Evolutionary conservation across 495 filamentous ascomycete species (phyloP).

Genomic region (Talaromyces ruber): DNA sequence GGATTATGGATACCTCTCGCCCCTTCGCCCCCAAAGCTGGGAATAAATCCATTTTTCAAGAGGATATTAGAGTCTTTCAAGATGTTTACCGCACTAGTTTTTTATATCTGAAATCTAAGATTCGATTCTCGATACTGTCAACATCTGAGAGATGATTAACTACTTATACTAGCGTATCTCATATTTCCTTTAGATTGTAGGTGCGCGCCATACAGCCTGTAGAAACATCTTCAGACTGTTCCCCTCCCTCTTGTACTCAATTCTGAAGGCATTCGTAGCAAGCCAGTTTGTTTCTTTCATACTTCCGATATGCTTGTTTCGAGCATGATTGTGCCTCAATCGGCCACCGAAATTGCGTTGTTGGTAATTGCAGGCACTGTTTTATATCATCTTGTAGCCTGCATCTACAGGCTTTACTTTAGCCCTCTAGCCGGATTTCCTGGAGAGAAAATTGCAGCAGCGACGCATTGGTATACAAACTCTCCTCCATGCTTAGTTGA

Average conservation of each 20-base stretch:
- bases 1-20: not conserved
- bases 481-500: not conserved
- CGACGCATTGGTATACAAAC: constrained; percentile 15
- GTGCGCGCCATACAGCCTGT: not conserved
- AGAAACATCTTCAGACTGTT: not conserved
- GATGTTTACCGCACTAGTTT: not conserved
- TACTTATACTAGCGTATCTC: not conserved
- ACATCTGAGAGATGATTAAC: not conserved
- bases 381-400: not conserved
- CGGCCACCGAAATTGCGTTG: not conserved
- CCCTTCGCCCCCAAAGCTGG: not conserved
- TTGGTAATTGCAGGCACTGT: not conserved
- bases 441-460: constrained; percentile 17
- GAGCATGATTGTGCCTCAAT: not conserved
- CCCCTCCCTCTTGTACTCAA: not conserved
- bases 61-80: not conserved
- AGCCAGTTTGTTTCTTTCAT: not conserved
- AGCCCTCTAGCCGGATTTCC: constrained; percentile 5
- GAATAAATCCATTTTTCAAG: not conserved
- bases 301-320: not conserved
- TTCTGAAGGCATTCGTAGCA: not conserved
- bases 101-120: not conserved
- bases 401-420: constrained; percentile 5
- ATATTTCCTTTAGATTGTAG: not conserved
- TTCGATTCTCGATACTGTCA: not conserved